Conservation (phyloP, 805 yeast genomes). For the Yarrowia deformans region DNA sequence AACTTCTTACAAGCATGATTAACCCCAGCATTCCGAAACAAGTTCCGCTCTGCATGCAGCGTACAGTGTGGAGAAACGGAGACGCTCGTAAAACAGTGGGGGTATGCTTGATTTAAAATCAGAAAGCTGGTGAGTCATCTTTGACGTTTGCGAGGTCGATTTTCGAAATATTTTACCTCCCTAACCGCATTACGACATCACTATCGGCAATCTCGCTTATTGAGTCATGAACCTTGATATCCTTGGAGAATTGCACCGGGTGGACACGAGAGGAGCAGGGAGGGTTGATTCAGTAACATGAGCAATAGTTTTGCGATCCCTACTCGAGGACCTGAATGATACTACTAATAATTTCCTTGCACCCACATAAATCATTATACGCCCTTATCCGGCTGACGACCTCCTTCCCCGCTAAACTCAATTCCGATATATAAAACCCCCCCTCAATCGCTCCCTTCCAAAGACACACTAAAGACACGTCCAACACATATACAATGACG, state of each 20-base stretch:
- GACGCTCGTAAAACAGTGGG: neutral
- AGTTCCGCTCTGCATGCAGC: slow-evolving; percentile 1
- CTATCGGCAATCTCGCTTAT: slow-evolving; percentile 11
- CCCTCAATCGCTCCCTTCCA: neutral
- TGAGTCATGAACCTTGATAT: slow-evolving; percentile 21
- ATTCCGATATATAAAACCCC: slow-evolving; percentile 2
- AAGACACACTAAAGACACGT: neutral
- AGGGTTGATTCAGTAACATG: no score
- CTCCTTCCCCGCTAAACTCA: neutral
- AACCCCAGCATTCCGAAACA: neutral
- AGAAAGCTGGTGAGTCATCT: no score
- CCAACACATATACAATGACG: neutral
- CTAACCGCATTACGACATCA: neutral
- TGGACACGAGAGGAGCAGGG: no score
- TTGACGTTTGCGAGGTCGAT: no score
- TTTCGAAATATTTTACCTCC: neutral
- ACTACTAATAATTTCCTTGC: no score
- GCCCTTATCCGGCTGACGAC: neutral
- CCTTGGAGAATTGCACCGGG: no score
- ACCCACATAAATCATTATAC: neutral
- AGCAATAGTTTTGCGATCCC: no score
- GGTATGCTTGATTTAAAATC: no score
- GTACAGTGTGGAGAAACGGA: slow-evolving; percentile 1
- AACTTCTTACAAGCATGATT: no score
- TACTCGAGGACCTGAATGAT: neutral